Evolutionary conservation across 257 asterid species (phyloP).

Genomic region (Solanum habrochaites): DNA sequence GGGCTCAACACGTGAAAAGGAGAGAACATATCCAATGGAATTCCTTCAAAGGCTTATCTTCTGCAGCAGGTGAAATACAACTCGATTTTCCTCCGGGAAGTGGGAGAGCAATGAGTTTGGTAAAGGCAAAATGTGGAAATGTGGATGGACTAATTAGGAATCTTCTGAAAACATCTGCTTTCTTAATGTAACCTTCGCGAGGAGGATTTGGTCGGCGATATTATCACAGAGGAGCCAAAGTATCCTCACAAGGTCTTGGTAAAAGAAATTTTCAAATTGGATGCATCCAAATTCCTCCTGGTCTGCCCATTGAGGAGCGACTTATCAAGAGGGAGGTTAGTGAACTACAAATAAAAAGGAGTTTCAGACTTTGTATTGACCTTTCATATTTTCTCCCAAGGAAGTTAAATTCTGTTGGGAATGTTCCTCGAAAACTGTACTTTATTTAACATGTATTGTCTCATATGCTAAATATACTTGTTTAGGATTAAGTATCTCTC

Average conservation of each 20-base stretch:
- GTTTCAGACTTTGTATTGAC: not conserved
- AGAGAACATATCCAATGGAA: not conserved
- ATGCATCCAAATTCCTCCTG: not conserved
- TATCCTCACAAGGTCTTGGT: not conserved
- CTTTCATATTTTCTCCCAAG: not conserved
- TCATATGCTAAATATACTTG: not conserved
- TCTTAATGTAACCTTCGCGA: not conserved
- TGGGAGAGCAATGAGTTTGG: not conserved
- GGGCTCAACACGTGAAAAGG: conserved; percentile 1
- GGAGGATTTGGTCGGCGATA: not conserved
- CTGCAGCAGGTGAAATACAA: not conserved
- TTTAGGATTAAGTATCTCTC: not conserved
- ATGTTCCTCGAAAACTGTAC: not conserved
- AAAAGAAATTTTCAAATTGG: not conserved
- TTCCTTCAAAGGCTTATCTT: not conserved
- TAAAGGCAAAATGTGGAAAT: not conserved
- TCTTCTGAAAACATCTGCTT: not conserved
- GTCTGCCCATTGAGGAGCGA: not conserved
- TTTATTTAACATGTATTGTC: not conserved
- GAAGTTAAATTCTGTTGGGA: not conserved
- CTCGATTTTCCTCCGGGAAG: not conserved
- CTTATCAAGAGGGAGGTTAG: not conserved
- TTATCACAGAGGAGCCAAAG: not conserved
- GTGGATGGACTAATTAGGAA: not conserved
- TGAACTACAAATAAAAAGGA: not conserved